Base-by-base conservation (phyloP, 1,284 basidiomycete genomes). In the Taiwanofungus camphoratus region DNA sequence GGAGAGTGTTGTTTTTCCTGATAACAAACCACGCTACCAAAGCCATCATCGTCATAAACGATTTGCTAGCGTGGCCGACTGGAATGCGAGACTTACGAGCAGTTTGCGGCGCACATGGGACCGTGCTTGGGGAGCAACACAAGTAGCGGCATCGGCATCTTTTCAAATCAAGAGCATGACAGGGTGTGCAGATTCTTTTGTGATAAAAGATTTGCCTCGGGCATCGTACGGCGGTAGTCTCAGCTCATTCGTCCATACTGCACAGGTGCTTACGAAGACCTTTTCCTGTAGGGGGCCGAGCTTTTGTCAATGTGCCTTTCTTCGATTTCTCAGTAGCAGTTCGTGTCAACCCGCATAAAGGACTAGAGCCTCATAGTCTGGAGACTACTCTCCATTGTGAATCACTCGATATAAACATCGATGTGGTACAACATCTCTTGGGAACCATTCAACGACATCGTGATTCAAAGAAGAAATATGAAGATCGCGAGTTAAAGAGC, bases 71-170 rank as follows among this genome's bases (percentile, higher is more conserved):
- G 71, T 82, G 59, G 70, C 73, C 2, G 73, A 75, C 13, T 82
- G 77, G 79, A 79, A 74, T 53, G 72, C 70, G 16, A 71, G 79
- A 30, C 59, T 87, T 41, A 69, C 69, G 34, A 72, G 69, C 40
- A 79, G 82, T 50, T 66, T 84, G 37, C 70, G 66, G 12, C 68
- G 82, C 44, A 77, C 82, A 30, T 74, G 83, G 69, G 77, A 83
- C 44, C 70, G 76, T 39, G 83, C 82, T 21, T 75, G 82, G 68
- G 82, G 79, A 18, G 70, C 69, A 37, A 79, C 76, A 32, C 72
- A 72, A 45, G 82, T 78, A 20, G 69, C 67, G 15, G 72, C 73
- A 2, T 69, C 68, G 2, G 57, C 84, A 37, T 65, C 69, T 30
- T 58, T 87, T 22, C 70, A 65, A 29, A 55, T 82, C 36, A 65